Evolutionary conservation across 2,329 filamentous ascomycete genomes (phyloP), one percentile per base, ranked within the genome.

Genomic region (Didymella exigua): DNA sequence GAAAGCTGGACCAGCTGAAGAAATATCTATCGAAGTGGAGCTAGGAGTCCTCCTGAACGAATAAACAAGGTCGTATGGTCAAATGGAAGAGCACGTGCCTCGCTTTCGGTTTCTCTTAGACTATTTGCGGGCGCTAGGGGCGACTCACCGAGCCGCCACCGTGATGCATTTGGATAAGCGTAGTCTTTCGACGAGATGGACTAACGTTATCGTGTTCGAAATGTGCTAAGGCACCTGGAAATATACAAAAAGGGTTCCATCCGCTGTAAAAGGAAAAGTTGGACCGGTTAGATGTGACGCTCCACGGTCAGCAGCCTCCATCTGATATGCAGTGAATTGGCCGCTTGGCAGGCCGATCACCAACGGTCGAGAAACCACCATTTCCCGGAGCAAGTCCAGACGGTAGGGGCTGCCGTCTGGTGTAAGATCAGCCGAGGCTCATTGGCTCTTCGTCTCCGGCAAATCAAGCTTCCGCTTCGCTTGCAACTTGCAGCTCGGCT

Each of bases 401-500:
- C 49, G 49, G 36, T 23, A 29, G 14, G 49, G 42, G 33, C 4
- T 21, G 10, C 33, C 16, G 11, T 4, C 16, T 36, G 43, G 30
- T 53, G 36, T 47, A 43, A 47, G 43, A 24, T 42, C 29, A 33
- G 18, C 42, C 27, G 13, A 9, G 18, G 42, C 9, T 38, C 16
- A 53, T 53, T 53, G 49, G 49, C 14, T 11, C 26, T 13, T 13
- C 18, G 3, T 8, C 47, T 30, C 42, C 49, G 49, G 42, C 11
- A 41, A 36, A 34, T 36, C 11, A 47, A 8, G 34, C 43, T 53
- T 53, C 49, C 49, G 43, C 43, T 23, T 47, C 49, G 49, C 49
- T 53, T 53, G 29, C 42, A 53, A 24, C 29, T 36, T 38, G 33
- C 21, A n/a, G 21, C 36, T 53, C 49, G 49, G 49, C 29, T 46